phyloP scores from a whole-genome alignment of 192 early-diverging fungal genomes.

The Backusella westeae region DNA sequence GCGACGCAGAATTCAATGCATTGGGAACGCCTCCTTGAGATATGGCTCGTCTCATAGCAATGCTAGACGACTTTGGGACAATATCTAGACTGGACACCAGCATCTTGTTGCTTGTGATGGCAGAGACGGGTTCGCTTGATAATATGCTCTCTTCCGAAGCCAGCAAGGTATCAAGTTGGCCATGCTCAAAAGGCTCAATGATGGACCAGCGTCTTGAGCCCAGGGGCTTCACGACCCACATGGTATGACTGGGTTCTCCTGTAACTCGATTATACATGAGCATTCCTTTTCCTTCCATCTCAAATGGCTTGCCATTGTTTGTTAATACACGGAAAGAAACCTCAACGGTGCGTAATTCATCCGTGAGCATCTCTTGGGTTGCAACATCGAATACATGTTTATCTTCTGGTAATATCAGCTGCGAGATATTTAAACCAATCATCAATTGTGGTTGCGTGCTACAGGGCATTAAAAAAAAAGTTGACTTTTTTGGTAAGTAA shows the following conservation, averaged over 20 bases:
- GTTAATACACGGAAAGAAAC: slow-evolving; percentile 53
- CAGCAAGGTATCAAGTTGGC: not conserved
- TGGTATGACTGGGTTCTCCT: slow-evolving; percentile 61
- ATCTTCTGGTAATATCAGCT: slow-evolving; percentile 58
- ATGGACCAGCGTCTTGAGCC: slow-evolving; percentile 22
- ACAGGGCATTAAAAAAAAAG: slow-evolving; percentile 4
- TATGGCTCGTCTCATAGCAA: slow-evolving; percentile 26
- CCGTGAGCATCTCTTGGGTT: slow-evolving; percentile 47
- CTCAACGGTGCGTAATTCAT: slow-evolving; percentile 65
- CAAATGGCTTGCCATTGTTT: slow-evolving; percentile 9
- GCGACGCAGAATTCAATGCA: slow-evolving; percentile 29
- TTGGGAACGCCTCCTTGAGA: slow-evolving; percentile 25
- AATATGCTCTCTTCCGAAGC: not conserved
- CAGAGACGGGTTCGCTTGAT: not conserved
- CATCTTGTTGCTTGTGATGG: not conserved
- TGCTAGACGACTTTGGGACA: not conserved
- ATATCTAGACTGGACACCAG: slow-evolving; percentile 1
- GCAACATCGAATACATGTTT: slow-evolving; percentile 62
- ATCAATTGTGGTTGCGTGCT: slow-evolving; percentile 49
- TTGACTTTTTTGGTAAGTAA: not conserved
- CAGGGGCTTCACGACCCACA: slow-evolving; percentile 77
- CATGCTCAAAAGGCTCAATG: slow-evolving; percentile 5
- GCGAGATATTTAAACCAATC: slow-evolving; percentile 43
- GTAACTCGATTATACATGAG: slow-evolving; percentile 69
- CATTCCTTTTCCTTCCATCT: slow-evolving; percentile 86